These are phyloP conservation scores for Clathrospora elynae DNA, from an alignment of 2,329 filamentous ascomycete genomes.

Conservation along the genomic window DNA sequence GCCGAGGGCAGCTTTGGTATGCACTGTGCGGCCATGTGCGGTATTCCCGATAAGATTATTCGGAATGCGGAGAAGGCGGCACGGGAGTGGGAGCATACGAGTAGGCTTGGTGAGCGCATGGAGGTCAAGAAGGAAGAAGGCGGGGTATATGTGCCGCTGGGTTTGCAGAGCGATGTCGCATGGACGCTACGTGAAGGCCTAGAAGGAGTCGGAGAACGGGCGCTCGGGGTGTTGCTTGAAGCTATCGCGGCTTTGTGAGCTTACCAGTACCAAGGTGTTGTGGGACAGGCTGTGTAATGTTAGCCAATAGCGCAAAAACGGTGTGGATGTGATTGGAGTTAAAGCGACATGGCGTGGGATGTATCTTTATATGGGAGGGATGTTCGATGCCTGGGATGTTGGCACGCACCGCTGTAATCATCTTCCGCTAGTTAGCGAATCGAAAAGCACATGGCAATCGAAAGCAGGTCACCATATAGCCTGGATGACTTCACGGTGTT, in stretches of 20 bases:
- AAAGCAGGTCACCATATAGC: too few species aligned
- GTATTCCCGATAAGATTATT: slow-evolving; percentile 82
- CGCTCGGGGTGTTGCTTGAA: slow-evolving; percentile 61
- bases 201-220: slow-evolving; percentile 53
- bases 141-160: slow-evolving; percentile 81
- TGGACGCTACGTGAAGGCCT: slow-evolving; percentile 68
- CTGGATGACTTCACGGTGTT: too few species aligned
- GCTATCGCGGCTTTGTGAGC: slow-evolving; percentile 61
- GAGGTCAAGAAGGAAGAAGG: slow-evolving; percentile 72
- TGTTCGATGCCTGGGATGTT: neutral
- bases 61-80: slow-evolving; percentile 87
- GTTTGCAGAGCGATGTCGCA: slow-evolving; percentile 84
- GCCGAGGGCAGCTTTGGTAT: slow-evolving; percentile 98
- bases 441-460: too few species aligned
- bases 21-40: slow-evolving; percentile 99
- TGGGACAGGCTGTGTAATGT: neutral
- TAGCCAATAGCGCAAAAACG: neutral
- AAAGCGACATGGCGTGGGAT: too few species aligned
- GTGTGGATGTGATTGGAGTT: neutral
- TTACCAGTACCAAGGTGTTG: neutral
- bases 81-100: slow-evolving; percentile 93
- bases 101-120: slow-evolving; percentile 82
- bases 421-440: slow-evolving; percentile 4
- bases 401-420: slow-evolving; percentile 4
- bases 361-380: slow-evolving; percentile 5